Conservation (phyloP, 208 protist species). For the Trypanosoma scelopori region DNA sequence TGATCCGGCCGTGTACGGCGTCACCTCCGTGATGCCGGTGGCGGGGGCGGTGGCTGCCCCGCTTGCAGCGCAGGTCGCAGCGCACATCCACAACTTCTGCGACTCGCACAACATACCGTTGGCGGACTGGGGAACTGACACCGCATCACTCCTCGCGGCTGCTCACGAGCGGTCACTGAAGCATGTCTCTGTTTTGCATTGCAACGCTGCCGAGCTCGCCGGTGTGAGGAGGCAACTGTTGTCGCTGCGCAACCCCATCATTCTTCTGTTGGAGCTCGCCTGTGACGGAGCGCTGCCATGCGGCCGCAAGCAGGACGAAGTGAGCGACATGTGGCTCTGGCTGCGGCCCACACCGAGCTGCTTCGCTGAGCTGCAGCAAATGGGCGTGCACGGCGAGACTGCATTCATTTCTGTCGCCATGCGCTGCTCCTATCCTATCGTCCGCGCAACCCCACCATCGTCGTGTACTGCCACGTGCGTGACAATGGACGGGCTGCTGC, state of each 20-base stretch:
- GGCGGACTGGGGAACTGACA: conserved; percentile 10
- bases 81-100: conserved; percentile 1
- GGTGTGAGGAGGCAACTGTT: conserved; percentile 30
- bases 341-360: conserved; percentile 41
- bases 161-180: background rate
- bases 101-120: background rate
- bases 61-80: background rate
- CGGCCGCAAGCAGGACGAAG: background rate
- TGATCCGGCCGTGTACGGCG: conserved; percentile 26
- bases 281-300: conserved; percentile 7
- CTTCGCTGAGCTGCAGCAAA: background rate
- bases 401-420: conserved; percentile 2
- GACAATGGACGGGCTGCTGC: conserved; percentile 45
- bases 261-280: conserved; percentile 3
- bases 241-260: conserved; percentile 12
- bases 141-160: conserved; percentile 1
- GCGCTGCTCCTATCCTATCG: conserved; percentile 4
- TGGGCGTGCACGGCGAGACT: background rate
- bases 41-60: background rate
- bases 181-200: conserved; percentile 1
- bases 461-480: conserved; percentile 24
- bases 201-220: background rate
- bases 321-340: conserved; percentile 27
- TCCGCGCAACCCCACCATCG: conserved; percentile 2
- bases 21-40: conserved; percentile 1